Base-by-base conservation (phyloP, 73 alveolate species). In the Symbiodinium pilosum region DNA sequence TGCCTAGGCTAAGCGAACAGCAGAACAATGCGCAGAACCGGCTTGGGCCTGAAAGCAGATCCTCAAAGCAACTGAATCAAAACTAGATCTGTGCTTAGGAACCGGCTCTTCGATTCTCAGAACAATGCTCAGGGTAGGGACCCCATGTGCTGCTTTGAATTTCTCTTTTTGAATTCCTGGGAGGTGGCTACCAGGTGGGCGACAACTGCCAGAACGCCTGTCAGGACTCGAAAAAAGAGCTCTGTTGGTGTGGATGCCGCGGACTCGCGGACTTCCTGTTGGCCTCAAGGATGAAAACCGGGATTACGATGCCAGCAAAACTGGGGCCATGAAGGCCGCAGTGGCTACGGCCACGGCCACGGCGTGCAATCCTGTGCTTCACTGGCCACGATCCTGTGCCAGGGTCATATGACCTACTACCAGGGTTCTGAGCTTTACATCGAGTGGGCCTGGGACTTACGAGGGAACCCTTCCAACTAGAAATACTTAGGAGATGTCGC, bases 81-180 rank as follows among this genome's bases (percentile, higher is more conserved):
- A n/a, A n/a, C n/a, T n/a, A n/a, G n/a, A n/a, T n/a, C n/a, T n/a
- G n/a, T n/a, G n/a, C n/a, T 32, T 4, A 91, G 97, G 97, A 71
- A 91, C 43, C 87, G 97, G 52, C 88, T 91, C 87, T 91, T 91
- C 40, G 97, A 91, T 40, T 91, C 97, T n/a, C 97, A 91, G 97
- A 91, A 91, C 97, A 91, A 69, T 41, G 97, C 97, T 4, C 75
- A 54, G 43, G 97, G 96, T 36, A 6, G 38, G 75, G 28, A 30
- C n/a, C n/a, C n/a, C n/a, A n/a, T n/a, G n/a, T n/a, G n/a, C n/a
- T n/a, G n/a, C n/a, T n/a, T n/a, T n/a, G n/a, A n/a, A n/a, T n/a
- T n/a, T n/a, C n/a, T n/a, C n/a, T n/a, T n/a, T n/a, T n/a, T n/a
- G n/a, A n/a, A n/a, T n/a, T n/a, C 39, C 68, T 40, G 54, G 2